Conservation (phyloP, 345 rosid species). For the Camelina sativa region DNA sequence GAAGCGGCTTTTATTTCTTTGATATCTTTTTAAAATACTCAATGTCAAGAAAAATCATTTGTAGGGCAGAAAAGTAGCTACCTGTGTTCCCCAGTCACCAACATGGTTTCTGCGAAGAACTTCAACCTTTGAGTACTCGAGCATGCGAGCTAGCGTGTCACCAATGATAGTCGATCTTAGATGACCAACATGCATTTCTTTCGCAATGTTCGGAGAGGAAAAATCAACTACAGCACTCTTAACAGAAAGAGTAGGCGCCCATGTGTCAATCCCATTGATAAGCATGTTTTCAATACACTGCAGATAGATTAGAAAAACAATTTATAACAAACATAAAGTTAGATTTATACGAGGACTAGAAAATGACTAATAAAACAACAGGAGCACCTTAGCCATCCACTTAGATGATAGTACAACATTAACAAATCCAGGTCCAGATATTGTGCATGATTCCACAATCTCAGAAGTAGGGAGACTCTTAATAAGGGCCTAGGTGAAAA, state of each 20-base stretch:
- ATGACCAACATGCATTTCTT: constrained; percentile 95
- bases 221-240: constrained; percentile 83
- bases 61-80: constrained; percentile 28
- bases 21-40: neutral
- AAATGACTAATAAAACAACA: neutral
- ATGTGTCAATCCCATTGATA: constrained; percentile 63
- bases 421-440: constrained; percentile 86
- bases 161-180: constrained; percentile 89
- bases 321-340: neutral
- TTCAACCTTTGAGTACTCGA: constrained; percentile 80
- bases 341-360: neutral
- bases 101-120: constrained; percentile 94
- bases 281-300: constrained; percentile 83
- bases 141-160: constrained; percentile 88
- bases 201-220: constrained; percentile 89
- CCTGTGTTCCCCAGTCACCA: constrained; percentile 99
- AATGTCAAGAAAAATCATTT: neutral
- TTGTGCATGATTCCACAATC: constrained; percentile 70
- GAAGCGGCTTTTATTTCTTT: neutral
- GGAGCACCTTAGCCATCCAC: constrained; percentile 75
- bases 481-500: constrained; percentile 58
- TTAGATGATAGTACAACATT: constrained; percentile 62
- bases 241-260: constrained; percentile 66
- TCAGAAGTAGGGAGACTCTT: constrained; percentile 70
- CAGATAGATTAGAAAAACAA: constrained; percentile 13